These are phyloP conservation scores for Fusarium scirpi DNA, from an alignment of 2,329 filamentous ascomycete species.

Conservation along the genomic window DNA sequence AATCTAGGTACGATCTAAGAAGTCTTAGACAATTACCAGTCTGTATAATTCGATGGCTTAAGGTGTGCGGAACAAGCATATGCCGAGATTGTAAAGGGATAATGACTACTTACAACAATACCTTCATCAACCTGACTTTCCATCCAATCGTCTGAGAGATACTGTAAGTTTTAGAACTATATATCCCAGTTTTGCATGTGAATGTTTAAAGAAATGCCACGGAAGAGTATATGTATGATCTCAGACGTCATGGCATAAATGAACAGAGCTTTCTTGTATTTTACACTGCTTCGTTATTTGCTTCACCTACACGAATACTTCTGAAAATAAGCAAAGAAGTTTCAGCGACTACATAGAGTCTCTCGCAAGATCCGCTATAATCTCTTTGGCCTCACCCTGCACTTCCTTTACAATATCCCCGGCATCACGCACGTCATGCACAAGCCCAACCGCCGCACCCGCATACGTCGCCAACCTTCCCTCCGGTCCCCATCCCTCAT, in stretches of 20 bases:
- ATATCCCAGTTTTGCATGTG: too few relatives aligned
- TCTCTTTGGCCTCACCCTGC: conserved; percentile 44
- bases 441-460: conserved; percentile 59
- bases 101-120: too few relatives aligned
- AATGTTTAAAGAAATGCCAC: too few relatives aligned
- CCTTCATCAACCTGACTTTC: too few relatives aligned
- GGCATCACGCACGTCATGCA: conserved; percentile 56
- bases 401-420: conserved; percentile 53
- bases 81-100: too few relatives aligned
- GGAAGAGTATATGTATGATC: not conserved
- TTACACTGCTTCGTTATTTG: not conserved
- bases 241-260: not conserved
- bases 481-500: conserved; percentile 60
- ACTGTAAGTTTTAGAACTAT: too few relatives aligned
- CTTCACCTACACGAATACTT: not conserved
- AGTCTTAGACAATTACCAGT: not conserved
- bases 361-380: conserved; percentile 4
- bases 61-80: not conserved
- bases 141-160: too few relatives aligned
- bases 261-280: not conserved
- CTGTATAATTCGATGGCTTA: not conserved
- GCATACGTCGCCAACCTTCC: conserved; percentile 65
- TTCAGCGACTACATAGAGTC: not conserved
- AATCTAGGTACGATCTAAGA: not conserved
- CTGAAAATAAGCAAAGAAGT: not conserved